Base-by-base conservation (phyloP, 768 basidiomycete species). In the Hericium erinaceus region DNA sequence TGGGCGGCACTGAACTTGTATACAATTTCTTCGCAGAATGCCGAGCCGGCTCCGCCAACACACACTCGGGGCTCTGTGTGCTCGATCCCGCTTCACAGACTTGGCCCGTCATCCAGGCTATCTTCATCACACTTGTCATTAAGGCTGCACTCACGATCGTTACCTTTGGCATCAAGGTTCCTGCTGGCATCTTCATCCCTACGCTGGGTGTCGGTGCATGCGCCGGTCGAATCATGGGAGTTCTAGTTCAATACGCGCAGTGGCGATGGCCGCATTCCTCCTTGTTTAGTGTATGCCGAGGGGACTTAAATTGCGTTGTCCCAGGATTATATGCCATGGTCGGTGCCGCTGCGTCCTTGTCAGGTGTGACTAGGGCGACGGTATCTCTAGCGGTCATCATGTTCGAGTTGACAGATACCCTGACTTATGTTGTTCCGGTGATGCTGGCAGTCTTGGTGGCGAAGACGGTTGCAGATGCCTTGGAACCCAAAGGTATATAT, bases 131-230 rank as follows among this genome's bases (percentile, higher is more conserved):
- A 0, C 80, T 95, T 75, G 44, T 93, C 44, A 80, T 93, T 64
- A 95, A 95, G 68, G 87, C 83, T 2, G 76, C 76, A 2, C 70
- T 97, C 56, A 94, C 92, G 0, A 74, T 93, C 54, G 77, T 95
- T 39, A 98, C 95, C 0, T 98, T 98, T 60, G 97, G 95, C 7
- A 91, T 95, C 73, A 90, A 87, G 65, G 65, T 92, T 16, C 89
- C 89, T 51, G 93, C 94, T 13, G 95, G 97, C 3, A 97, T 98
- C 63, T 99, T 99, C 72, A 92, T 99, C 41, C 97, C 97, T 0
- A 91, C 93, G 0, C 81, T 99, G 8, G 93, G 89, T 13, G 95
- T 95, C 11, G 95, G 95, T 24, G 95, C 95, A 0, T 95, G 93
- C 66, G 89, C 89, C 28, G 97, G 97, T 2, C 80, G 95, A 22